Evolutionary conservation across 257 asterid species (phyloP).

Genomic region (Nicotiana tabacum): DNA sequence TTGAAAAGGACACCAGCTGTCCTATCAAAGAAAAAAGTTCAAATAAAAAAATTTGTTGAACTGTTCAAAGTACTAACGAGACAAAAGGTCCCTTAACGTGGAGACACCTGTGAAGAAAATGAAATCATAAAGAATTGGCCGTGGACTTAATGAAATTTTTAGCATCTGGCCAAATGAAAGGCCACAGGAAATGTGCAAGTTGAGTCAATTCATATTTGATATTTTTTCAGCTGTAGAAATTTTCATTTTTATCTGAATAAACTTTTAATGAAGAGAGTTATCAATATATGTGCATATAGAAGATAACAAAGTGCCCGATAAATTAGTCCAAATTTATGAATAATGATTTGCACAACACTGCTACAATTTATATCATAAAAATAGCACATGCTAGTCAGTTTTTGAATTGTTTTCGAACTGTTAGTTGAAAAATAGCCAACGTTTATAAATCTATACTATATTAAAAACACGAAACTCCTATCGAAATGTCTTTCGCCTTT

Average conservation of each 20-base stretch:
- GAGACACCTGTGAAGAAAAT: background rate
- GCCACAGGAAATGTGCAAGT: background rate
- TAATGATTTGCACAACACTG: too few species aligned
- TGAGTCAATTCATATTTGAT: background rate
- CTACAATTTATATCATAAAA: too few species aligned
- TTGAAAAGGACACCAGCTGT: background rate
- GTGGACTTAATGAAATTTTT: background rate
- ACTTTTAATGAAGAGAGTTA: background rate
- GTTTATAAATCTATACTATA: too few species aligned
- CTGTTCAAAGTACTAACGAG: background rate
- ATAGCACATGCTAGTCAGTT: too few species aligned
- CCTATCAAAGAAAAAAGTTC: background rate
- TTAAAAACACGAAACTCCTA: too few species aligned
- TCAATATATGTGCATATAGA: too few species aligned
- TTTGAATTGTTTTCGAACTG: too few species aligned
- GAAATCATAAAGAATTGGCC: background rate
- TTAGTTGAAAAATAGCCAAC: too few species aligned
- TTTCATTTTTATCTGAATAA: background rate
- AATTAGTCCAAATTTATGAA: too few species aligned
- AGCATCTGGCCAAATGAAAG: background rate
- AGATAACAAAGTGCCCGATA: too few species aligned
- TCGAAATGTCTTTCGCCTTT: too few species aligned
- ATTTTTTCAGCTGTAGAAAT: background rate
- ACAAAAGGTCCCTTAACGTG: background rate
- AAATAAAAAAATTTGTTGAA: background rate